Conservation (phyloP, 2,329 filamentous ascomycete genomes). For the Xylaria sp. region DNA sequence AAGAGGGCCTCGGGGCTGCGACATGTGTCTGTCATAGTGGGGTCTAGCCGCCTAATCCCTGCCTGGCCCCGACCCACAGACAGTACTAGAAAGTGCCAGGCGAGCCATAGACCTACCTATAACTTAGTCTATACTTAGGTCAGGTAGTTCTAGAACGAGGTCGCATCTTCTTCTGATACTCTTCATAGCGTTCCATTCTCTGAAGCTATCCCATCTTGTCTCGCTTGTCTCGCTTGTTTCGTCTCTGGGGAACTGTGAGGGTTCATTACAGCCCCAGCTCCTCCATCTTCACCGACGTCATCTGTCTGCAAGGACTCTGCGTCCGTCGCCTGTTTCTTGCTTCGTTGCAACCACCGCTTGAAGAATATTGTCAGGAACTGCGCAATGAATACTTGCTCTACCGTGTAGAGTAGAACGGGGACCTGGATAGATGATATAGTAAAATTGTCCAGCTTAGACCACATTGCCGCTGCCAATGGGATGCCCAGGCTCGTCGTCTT, state of each 20-base stretch:
- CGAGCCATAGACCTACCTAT: too few relatives aligned
- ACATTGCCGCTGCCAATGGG: constrained; percentile 75
- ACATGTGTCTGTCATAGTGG: constrained; percentile 29
- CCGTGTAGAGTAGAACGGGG: constrained; percentile 70
- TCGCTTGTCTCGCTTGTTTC: too few relatives aligned
- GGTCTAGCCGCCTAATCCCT: constrained; percentile 4
- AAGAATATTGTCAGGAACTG: constrained; percentile 54
- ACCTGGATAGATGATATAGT: constrained; percentile 69
- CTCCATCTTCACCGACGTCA: constrained; percentile 17
- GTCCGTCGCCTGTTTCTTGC: constrained; percentile 42
- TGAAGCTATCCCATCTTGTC: too few relatives aligned
- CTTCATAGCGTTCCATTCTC: too few relatives aligned
- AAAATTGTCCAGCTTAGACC: constrained; percentile 62
- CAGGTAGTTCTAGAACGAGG: too few relatives aligned
- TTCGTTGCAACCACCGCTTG: constrained; percentile 54
- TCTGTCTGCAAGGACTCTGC: constrained; percentile 36
- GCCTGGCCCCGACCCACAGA: background rate
- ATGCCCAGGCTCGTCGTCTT: constrained; percentile 78
- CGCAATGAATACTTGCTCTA: constrained; percentile 60
- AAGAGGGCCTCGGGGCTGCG: background rate
- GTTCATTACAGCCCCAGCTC: constrained; percentile 2
- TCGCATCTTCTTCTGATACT: too few relatives aligned
- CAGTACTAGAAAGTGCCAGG: constrained; percentile 11
- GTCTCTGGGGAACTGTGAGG: background rate
- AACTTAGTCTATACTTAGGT: too few relatives aligned